Conservation (phyloP, 768 basidiomycete genomes). For the Clitopilus hobsonii region DNA sequence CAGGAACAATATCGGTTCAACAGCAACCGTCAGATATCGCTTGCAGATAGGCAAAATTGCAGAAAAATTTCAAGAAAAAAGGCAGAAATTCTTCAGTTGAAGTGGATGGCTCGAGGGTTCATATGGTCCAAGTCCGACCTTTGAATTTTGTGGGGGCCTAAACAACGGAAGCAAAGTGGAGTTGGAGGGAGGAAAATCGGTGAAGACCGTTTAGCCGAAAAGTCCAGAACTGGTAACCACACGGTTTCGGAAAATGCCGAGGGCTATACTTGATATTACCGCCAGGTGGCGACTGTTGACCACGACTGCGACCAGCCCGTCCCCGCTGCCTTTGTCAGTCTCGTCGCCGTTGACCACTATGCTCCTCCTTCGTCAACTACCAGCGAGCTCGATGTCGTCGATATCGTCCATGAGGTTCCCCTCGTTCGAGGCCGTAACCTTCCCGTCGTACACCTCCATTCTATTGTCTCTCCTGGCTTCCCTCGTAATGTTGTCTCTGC, state of each 20-base stretch:
- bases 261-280: constrained; percentile 1
- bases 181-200: neutral
- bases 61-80: neutral
- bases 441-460: constrained; percentile 9
- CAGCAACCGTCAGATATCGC: neutral
- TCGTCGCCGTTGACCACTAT: constrained; percentile 1
- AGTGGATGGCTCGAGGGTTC: too few species aligned
- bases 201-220: neutral
- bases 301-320: neutral
- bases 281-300: constrained; percentile 1
- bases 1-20: neutral
- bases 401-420: constrained; percentile 4
- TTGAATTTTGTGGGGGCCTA: neutral
- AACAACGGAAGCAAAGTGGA: neutral
- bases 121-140: neutral
- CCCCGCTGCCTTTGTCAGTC: constrained; percentile 1
- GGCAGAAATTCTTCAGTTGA: neutral
- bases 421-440: neutral
- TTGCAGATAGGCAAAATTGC: neutral
- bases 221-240: neutral
- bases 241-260: neutral
- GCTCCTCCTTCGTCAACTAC: constrained; percentile 4
- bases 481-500: constrained; percentile 11
- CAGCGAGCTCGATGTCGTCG: constrained; percentile 1
- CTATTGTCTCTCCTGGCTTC: constrained; percentile 13